Conservation (phyloP, 352 stramenopile species). For the Phytopythium mirpurense region DNA sequence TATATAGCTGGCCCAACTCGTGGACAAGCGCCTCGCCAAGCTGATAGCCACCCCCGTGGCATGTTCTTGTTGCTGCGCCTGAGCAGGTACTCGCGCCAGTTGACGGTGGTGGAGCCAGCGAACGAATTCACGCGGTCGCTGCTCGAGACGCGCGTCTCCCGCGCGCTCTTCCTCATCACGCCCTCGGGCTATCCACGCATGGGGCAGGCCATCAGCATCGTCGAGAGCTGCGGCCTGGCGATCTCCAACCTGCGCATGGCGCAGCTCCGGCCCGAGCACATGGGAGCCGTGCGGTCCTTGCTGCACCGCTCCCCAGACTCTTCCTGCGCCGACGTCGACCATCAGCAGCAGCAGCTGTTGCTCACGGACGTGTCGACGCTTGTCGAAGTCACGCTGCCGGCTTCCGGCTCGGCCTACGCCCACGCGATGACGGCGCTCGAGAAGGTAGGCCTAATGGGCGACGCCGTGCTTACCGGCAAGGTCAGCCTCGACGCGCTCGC, state of each 20-base stretch:
- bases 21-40: too few relatives aligned
- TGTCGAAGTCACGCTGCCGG: conserved; percentile 30
- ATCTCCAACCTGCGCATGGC: conserved; percentile 43
- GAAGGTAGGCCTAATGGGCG: conserved; percentile 4
- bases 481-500: conserved; percentile 12
- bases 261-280: conserved; percentile 33
- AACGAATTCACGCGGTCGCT: conserved; percentile 57
- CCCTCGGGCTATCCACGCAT: conserved; percentile 43
- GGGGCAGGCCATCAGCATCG: conserved; percentile 34
- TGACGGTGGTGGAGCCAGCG: conserved; percentile 57
- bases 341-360: conserved; percentile 17
- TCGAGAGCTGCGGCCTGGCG: conserved; percentile 33
- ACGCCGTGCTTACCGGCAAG: conserved; percentile 17
- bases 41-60: too few relatives aligned
- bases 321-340: conserved; percentile 1
- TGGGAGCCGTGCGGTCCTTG: conserved; percentile 15
- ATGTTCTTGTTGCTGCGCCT: too few relatives aligned
- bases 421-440: conserved; percentile 8
- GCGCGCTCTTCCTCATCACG: conserved; percentile 43
- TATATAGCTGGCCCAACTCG: too few relatives aligned
- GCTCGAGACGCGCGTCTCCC: conserved; percentile 26
- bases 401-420: not conserved
- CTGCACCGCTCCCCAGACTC: not conserved
- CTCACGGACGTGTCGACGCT: conserved; percentile 45
- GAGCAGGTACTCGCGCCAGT: conserved; percentile 64